phyloP scores from a whole-genome alignment of 352 stramenopile genomes.

The Phytophthora tentaculata region DNA sequence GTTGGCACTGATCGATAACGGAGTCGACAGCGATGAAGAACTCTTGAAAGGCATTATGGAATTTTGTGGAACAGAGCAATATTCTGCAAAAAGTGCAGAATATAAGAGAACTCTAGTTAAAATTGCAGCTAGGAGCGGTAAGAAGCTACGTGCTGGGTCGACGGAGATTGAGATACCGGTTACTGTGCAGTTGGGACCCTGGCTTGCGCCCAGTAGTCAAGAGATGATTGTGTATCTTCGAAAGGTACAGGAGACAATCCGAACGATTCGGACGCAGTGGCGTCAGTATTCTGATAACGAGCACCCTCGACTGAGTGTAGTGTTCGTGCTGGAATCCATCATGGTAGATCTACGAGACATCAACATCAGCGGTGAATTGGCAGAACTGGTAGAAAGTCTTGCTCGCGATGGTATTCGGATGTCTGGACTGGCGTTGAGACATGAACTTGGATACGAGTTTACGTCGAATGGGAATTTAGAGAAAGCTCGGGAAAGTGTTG shows the following conservation, averaged over 20 bases:
- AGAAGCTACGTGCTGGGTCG: constrained; percentile 18
- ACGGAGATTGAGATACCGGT: constrained; percentile 39
- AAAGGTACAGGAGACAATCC: constrained; percentile 22
- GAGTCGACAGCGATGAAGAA: constrained; percentile 10
- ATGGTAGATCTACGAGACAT: constrained; percentile 22
- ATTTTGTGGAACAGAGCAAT: constrained; percentile 33
- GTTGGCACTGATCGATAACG: constrained; percentile 8
- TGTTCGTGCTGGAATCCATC: constrained; percentile 35
- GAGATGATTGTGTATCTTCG: constrained; percentile 26
- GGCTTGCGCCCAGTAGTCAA: constrained; percentile 19
- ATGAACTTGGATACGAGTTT: constrained; percentile 15
- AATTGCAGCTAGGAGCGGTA: constrained; percentile 16
- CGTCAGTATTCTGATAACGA: constrained; percentile 6
- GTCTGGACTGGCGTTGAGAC: constrained; percentile 24
- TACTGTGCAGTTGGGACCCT: constrained; percentile 29
- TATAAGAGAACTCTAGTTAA: constrained; percentile 25
- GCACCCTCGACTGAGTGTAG: constrained; percentile 11
- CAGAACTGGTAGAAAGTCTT: constrained; percentile 21
- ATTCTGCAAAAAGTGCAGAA: constrained; percentile 15
- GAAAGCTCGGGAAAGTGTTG: constrained; percentile 20
- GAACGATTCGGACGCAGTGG: constrained; percentile 20
- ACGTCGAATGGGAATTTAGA: constrained; percentile 16
- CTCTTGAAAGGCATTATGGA: constrained; percentile 16
- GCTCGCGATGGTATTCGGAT: constrained; percentile 26
- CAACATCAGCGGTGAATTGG: constrained; percentile 22